Evolutionary conservation across 2,329 filamentous ascomycete species (phyloP).

Genomic region (Calonectria crousiana): DNA sequence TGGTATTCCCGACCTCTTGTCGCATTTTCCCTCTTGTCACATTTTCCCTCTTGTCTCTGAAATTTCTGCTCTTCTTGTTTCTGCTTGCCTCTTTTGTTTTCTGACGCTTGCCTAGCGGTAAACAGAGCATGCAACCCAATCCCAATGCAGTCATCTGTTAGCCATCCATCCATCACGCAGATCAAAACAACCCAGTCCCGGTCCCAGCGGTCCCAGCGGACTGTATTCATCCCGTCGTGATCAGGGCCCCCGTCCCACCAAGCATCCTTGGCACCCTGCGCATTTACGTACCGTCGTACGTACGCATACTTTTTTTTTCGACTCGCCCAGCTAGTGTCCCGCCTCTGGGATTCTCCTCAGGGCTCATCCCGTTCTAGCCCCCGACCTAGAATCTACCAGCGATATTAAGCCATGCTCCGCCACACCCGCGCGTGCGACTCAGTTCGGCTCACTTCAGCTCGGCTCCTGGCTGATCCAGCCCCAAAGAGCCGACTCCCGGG

Average conservation of each 20-base stretch:
- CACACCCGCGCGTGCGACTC: conserved; percentile 8
- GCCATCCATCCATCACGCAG: not conserved
- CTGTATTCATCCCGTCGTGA: conserved; percentile 4
- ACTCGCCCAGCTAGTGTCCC: conserved; percentile 11
- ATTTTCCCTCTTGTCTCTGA: not conserved
- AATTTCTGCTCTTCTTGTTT: not conserved
- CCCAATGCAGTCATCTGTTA: not conserved
- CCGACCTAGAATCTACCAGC: not conserved
- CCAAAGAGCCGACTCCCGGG: not conserved
- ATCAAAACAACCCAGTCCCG: not conserved
- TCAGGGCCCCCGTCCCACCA: not conserved
- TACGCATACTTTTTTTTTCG: conserved; percentile 10
- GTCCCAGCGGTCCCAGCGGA: not conserved
- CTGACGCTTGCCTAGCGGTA: not conserved
- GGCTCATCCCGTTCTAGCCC: not conserved
- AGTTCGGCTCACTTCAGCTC: not conserved
- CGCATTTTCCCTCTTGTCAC: not conserved
- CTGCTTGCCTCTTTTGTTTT: not conserved
- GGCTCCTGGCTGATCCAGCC: not conserved
- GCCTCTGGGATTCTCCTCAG: not conserved
- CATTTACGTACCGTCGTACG: conserved; percentile 6
- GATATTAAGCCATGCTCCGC: conserved; percentile 1
- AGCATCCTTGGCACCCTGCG: not conserved
- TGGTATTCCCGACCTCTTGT: not conserved
- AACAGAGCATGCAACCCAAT: not conserved